Evolutionary conservation across 306 rosid species (phyloP), one percentile per base, ranked within the genome.

Genomic region (Lathyrus tuberosus): DNA sequence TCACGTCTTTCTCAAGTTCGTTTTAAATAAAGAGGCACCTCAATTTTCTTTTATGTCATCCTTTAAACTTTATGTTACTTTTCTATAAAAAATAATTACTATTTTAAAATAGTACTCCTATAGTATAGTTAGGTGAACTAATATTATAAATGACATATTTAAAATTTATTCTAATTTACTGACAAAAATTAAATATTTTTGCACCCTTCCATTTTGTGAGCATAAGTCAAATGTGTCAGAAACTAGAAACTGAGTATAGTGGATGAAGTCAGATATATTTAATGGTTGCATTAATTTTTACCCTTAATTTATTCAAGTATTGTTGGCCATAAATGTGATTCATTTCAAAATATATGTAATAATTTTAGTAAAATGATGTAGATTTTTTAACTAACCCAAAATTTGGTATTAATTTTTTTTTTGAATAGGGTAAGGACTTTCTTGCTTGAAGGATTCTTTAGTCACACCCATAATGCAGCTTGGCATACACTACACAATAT

Each of bases 401-500:
- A 3, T 40, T 40, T 41, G 13, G 3, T 11, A 63, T 57, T 24
- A n/a, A n/a, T 56, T 56, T 28, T 56, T 10, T 56, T 56, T 12
- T n/a, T n/a, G 17, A 62, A 44, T 88, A 95, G 99, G 86, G 52
- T 91, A 4, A 82, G 90, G 74, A 81, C 87, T 1, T 95, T 84
- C 75, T 80, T 95, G 83, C 77, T 86, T 5, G 97, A 91, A 71
- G 99, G 99, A n/a, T 95, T 91, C 80, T 91, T 89, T 70, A 77
- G 89, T n/a, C 99, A 95, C 74, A 95, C 99, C 0, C 99, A 95
- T 60, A 95, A 89, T 33, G 97, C 99, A 10, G 97, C 99, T 3
- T 95, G 99, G 99, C 99, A 95, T 47, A 95, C 99, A 7, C 87
- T 95, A 20, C 99, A 95, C 82, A 95, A 95, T 76, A 82, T 95